Evolutionary conservation across 176 grass and related monocot species (phyloP).

Genomic region (Musa acuminata): DNA sequence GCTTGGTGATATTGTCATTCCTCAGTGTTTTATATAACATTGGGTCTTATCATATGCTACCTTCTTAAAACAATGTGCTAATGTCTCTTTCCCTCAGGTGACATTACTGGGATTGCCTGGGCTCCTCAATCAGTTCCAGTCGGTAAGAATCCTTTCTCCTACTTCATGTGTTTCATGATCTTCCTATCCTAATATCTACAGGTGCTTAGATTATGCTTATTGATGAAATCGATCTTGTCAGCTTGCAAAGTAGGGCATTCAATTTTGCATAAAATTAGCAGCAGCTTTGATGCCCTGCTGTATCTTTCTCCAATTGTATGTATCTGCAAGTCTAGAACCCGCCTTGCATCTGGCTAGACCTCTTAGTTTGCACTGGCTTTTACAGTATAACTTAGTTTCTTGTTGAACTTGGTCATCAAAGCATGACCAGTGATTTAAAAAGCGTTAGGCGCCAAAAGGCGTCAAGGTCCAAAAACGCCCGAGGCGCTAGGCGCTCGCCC

Average conservation of each 20-base stretch:
- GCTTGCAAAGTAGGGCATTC: neutral
- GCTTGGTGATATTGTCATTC: neutral
- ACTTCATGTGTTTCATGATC: conserved; percentile 4
- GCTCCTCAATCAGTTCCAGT: conserved; percentile 42
- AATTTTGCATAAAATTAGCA: neutral
- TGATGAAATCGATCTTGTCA: neutral
- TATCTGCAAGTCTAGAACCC: neutral
- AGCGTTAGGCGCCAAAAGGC: no score
- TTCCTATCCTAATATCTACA: neutral
- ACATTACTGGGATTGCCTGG: conserved; percentile 80
- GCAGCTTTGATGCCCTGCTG: neutral
- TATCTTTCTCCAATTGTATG: neutral
- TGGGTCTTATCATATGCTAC: neutral
- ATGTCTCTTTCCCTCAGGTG: conserved; percentile 34
- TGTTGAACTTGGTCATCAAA: neutral
- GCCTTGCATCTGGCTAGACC: neutral
- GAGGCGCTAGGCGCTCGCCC: no score
- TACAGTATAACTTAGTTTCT: neutral
- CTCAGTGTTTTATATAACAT: neutral
- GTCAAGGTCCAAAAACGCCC: no score
- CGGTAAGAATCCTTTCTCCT: conserved; percentile 34
- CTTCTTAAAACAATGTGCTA: neutral
- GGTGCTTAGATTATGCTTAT: neutral
- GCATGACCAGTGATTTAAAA: no score
- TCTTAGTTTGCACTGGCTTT: neutral